Base-by-base conservation (phyloP, 208 protist species). In the Trypanosoma platydactyli region DNA sequence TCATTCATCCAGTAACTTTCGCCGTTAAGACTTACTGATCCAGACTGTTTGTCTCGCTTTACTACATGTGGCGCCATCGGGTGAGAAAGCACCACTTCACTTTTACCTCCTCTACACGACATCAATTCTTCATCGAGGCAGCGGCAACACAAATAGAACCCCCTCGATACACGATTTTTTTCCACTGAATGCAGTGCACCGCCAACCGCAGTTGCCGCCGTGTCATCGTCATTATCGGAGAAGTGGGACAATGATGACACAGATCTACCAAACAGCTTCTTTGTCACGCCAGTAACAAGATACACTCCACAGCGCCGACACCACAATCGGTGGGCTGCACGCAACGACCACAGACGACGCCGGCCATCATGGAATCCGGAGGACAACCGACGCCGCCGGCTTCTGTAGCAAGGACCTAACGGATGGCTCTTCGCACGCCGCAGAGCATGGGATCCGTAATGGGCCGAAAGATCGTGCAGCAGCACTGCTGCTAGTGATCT, bases 401-500 rank as follows among this genome's bases (percentile, higher is more conserved):
- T 51, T 1, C 63, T 63, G 48, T 80, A 75, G 49, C 81, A 83
- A 0, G 72, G 79, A 4, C 85, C 89, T 1, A 94, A 64, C 4
- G 85, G 85, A 68, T 83, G 80, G 15, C 78, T 60, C 3, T 50
- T 45, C 7, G 77, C 89, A 24, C 89, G 71, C 13, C 76, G 80
- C 35, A 86, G 27, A 18, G 89, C 79, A 55, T 83, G 76, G 1
- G 77, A 80, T 38, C 89, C 89, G 68, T 89, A 95, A 73, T 95
- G 89, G 7, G 82, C 83, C 3, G 84, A 88, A 16, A 95, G 44
- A 54, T 88, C 79, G 24, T 70, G 52, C 20, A 80, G 69, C 38
- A 94, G 68, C 72, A 68, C 13, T 1, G 9, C 55, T 59, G 54
- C 29, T 64, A 60, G 7, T 54, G 53, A 46, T 44, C 3, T 51